Conservation (phyloP, 2,329 filamentous ascomycete genomes). For the Orbilia blumenaviensis region DNA sequence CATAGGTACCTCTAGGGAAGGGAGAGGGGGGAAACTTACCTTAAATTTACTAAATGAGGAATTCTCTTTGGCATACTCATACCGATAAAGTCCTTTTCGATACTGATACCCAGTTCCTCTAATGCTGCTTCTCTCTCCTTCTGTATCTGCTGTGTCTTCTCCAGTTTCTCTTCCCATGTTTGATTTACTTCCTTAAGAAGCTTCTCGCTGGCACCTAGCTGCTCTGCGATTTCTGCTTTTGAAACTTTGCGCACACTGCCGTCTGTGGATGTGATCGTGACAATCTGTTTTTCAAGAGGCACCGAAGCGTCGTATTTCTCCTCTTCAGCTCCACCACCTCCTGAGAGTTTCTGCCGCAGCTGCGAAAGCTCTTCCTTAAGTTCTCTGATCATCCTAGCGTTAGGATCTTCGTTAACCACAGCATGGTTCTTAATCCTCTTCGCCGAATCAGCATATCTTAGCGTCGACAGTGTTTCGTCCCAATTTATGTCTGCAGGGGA, state of each 20-base stretch:
- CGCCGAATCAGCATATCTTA: slow-evolving; percentile 95
- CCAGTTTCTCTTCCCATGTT: slow-evolving; percentile 96
- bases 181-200: slow-evolving; percentile 95
- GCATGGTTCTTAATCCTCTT: slow-evolving; percentile 99
- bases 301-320: slow-evolving; percentile 92
- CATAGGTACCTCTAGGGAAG: neutral
- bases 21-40: slow-evolving; percentile 60
- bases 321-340: slow-evolving; percentile 69
- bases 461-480: slow-evolving; percentile 93
- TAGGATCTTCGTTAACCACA: slow-evolving; percentile 98
- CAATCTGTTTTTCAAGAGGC: slow-evolving; percentile 92
- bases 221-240: slow-evolving; percentile 97
- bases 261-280: slow-evolving; percentile 87
- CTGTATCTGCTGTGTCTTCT: slow-evolving; percentile 95
- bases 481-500: slow-evolving; percentile 99
- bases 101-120: slow-evolving; percentile 97
- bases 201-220: slow-evolving; percentile 86
- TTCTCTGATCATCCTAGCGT: slow-evolving; percentile 97
- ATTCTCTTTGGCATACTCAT: slow-evolving; percentile 98
- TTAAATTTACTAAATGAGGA: slow-evolving; percentile 97
- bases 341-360: slow-evolving; percentile 83
- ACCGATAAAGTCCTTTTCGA: slow-evolving; percentile 97
- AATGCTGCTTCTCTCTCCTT: slow-evolving; percentile 94
- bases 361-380: slow-evolving; percentile 92
- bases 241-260: slow-evolving; percentile 92